Conservation (phyloP, 768 basidiomycete genomes). For the Tylopilus rubrobrunneus region DNA sequence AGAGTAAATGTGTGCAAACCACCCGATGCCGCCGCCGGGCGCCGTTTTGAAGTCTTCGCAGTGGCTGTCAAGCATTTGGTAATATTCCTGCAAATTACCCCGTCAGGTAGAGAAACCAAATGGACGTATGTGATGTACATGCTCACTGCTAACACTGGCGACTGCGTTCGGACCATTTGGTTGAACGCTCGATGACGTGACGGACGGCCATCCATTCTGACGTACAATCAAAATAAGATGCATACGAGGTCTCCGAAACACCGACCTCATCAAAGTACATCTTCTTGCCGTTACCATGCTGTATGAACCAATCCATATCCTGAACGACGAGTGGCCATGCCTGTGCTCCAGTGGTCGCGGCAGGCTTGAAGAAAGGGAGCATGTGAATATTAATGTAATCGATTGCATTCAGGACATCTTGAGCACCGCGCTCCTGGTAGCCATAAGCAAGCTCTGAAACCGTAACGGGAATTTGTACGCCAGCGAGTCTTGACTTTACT, state of each 20-base stretch:
- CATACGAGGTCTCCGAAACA: not conserved
- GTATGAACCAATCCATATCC: slow-evolving; percentile 66
- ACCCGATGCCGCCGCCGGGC: slow-evolving; percentile 63
- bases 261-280: slow-evolving; percentile 69
- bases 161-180: slow-evolving; percentile 63
- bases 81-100: slow-evolving; percentile 45
- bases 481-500: slow-evolving; percentile 32
- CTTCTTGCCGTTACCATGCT: slow-evolving; percentile 63
- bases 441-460: slow-evolving; percentile 64
- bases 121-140: slow-evolving; percentile 35
- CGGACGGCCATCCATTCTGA: slow-evolving; percentile 80
- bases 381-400: slow-evolving; percentile 68
- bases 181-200: slow-evolving; percentile 55
- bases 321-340: slow-evolving; percentile 60
- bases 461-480: slow-evolving; percentile 59
- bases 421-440: slow-evolving; percentile 48
- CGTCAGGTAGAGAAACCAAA: not conserved
- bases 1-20: slow-evolving; percentile 81
- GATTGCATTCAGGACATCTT: slow-evolving; percentile 52
- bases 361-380: slow-evolving; percentile 57
- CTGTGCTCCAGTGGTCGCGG: slow-evolving; percentile 40
- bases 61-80: slow-evolving; percentile 55
- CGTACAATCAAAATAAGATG: not conserved
- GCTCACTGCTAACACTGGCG: slow-evolving; percentile 56
- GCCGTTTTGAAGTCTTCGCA: slow-evolving; percentile 61